These are phyloP conservation scores for Trypanosoma platydactyli DNA, from an alignment of 208 protist species.

Conservation along the genomic window DNA sequence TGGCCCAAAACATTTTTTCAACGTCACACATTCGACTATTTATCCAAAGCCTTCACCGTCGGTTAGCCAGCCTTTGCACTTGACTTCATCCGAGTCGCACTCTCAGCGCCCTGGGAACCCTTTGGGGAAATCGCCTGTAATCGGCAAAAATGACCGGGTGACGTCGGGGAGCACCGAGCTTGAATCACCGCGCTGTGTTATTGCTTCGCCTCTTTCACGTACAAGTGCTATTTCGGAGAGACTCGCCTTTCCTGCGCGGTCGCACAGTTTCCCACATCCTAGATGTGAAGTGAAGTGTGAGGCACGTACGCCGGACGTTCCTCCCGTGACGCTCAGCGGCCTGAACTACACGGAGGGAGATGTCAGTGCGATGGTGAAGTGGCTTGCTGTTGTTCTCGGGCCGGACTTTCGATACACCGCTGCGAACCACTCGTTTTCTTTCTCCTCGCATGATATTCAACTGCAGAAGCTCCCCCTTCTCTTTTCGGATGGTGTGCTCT, in stretches of 20 bases:
- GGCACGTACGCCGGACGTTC: not conserved
- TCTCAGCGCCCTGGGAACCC: not conserved
- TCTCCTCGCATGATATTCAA: slow-evolving; percentile 20
- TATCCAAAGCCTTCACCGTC: not conserved
- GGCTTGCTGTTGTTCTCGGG: slow-evolving; percentile 52
- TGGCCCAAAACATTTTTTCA: not conserved
- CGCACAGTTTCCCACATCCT: too few relatives aligned
- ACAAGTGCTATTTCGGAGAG: not conserved
- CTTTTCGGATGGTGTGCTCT: slow-evolving; percentile 79
- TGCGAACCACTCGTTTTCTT: slow-evolving; percentile 43
- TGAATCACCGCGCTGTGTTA: slow-evolving; percentile 11
- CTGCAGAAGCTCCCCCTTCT: slow-evolving; percentile 34
- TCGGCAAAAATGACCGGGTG: not conserved
- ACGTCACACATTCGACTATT: not conserved
- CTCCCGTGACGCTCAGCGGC: slow-evolving; percentile 7
- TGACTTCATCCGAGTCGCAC: not conserved
- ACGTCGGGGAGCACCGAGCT: not conserved
- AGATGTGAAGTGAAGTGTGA: too few relatives aligned
- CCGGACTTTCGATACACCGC: slow-evolving; percentile 46
- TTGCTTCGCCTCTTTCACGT: slow-evolving; percentile 19
- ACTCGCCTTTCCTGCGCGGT: not conserved
- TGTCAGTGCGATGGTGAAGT: slow-evolving; percentile 27
- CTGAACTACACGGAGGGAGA: slow-evolving; percentile 11
- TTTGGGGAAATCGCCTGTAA: not conserved
- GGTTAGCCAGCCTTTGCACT: not conserved